phyloP scores from a whole-genome alignment of 768 basidiomycete genomes.

The Lactarius psammicola region DNA sequence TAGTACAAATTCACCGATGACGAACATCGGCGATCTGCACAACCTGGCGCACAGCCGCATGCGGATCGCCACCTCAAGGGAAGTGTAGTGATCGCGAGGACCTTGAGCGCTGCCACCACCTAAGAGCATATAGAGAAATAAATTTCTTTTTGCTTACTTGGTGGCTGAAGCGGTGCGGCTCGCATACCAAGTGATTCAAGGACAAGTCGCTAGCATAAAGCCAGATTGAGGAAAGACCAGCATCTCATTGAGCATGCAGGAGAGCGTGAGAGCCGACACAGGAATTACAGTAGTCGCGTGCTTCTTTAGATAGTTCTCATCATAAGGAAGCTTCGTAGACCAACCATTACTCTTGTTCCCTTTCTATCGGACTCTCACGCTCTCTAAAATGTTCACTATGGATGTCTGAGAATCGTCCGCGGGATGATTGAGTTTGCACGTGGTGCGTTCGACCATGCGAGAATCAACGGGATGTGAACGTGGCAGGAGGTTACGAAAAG shows the following conservation, averaged over 20 bases:
- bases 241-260: neutral
- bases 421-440: constrained; percentile 1
- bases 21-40: constrained; percentile 15
- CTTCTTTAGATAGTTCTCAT: neutral
- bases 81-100: neutral
- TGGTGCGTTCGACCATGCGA: constrained; percentile 8
- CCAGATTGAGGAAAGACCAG: neutral
- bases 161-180: neutral
- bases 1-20: neutral
- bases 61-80: constrained; percentile 6
- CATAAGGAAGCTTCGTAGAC: neutral
- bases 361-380: constrained; percentile 5
- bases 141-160: neutral
- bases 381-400: neutral
- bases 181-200: neutral
- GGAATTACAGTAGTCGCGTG: neutral
- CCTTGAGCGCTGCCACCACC: neutral
- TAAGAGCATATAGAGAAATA: neutral
- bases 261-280: neutral
- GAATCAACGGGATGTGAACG: constrained; percentile 13
- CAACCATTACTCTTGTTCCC: constrained; percentile 2
- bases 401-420: constrained; percentile 6
- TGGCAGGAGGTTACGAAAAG: neutral
- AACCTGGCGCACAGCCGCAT: neutral
- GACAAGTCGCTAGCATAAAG: neutral